A percentile compares a stretch with the other conserved stretches of the same genome.
Conservation (phyloP, 306 rosid genomes). For the Inga laurina region DNA sequence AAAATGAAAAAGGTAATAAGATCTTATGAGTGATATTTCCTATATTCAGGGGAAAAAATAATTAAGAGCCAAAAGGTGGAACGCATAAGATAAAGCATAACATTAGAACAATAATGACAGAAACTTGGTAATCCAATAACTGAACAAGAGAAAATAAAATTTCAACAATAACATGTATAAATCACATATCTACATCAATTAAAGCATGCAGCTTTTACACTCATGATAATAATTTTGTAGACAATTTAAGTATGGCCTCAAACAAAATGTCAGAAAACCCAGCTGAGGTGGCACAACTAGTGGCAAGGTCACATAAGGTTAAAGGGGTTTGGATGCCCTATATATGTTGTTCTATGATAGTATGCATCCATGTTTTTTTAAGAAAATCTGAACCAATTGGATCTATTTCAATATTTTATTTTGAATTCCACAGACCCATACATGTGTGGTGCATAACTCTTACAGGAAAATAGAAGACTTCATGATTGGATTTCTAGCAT, state of each 20-base stretch:
- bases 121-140: background rate
- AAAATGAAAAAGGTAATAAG: slow-evolving; percentile 28
- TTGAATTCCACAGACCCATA: too few species aligned
- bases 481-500: too few species aligned
- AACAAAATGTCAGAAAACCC: slow-evolving; percentile 7
- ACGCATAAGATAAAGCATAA: background rate
- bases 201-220: slow-evolving; percentile 8
- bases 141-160: background rate
- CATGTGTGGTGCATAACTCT: too few species aligned
- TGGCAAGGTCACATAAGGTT: background rate
- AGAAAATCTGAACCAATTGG: too few species aligned
- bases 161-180: background rate
- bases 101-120: background rate
- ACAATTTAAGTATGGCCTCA: slow-evolving; percentile 14
- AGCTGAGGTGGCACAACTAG: background rate
- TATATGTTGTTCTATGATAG: too few species aligned
- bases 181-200: slow-evolving; percentile 20
- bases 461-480: too few species aligned
- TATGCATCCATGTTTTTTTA: background rate
- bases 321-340: background rate
- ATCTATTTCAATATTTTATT: too few species aligned
- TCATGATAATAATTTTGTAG: slow-evolving; percentile 1
- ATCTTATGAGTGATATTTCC: slow-evolving; percentile 23
- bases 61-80: background rate
- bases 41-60: background rate